These are phyloP conservation scores for Cyberlindnera subsufficiens DNA, from an alignment of 805 yeast genomes.

Conservation along the genomic window DNA sequence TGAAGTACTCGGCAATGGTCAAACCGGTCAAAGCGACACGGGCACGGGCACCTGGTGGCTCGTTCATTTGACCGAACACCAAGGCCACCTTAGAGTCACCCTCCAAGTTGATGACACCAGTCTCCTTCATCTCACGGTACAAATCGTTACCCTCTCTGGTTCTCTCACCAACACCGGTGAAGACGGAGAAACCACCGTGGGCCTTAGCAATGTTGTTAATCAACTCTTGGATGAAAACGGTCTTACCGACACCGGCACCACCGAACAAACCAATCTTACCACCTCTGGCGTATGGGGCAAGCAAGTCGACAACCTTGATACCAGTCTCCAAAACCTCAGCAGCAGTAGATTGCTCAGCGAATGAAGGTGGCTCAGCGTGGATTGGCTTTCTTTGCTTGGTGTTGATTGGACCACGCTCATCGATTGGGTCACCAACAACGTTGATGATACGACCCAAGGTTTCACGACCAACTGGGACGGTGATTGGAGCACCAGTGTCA, in stretches of 20 bases:
- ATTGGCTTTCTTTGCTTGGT: conserved; percentile 92
- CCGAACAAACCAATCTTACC: conserved; percentile 99
- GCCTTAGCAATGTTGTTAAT: conserved; percentile 99
- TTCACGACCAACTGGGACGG: conserved; percentile 99
- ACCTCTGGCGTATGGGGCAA: conserved; percentile 99
- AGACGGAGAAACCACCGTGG: conserved; percentile 99
- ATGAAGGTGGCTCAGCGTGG: conserved; percentile 96
- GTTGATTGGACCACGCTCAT: conserved; percentile 98
- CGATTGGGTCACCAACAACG: conserved; percentile 99
- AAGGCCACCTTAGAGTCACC: conserved; percentile 99
- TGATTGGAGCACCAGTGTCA: conserved; percentile 98
- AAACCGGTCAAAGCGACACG: conserved; percentile 99
- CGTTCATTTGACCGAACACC: conserved; percentile 99
- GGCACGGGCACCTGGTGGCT: conserved; percentile 99
- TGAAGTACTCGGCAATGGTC: conserved; percentile 99
- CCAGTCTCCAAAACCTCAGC: conserved; percentile 99
- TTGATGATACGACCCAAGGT: conserved; percentile 98
- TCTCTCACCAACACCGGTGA: conserved; percentile 99
- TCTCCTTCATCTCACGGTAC: conserved; percentile 99
- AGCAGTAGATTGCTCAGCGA: conserved; percentile 93
- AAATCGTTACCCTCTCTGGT: conserved; percentile 99
- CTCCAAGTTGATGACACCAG: conserved; percentile 99
- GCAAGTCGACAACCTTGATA: conserved; percentile 98
- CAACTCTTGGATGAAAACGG: conserved; percentile 99
- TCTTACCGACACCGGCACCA: conserved; percentile 99